Base-by-base conservation (phyloP, 2,329 filamentous ascomycete species). In the Fusarium sp. region DNA sequence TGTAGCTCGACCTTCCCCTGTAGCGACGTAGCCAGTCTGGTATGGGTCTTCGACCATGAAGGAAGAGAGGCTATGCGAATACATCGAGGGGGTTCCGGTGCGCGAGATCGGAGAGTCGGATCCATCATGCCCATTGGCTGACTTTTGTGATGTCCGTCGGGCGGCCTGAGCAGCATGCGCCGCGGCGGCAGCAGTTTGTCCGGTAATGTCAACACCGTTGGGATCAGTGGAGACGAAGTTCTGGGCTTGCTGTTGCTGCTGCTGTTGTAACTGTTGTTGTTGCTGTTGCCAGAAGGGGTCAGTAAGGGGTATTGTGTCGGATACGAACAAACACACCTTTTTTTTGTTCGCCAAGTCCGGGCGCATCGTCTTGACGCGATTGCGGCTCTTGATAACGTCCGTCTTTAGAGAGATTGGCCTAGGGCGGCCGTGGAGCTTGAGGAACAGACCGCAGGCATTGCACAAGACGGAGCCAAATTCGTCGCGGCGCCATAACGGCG, bases 331-430 rank as follows among this genome's bases (percentile, higher is more conserved):
- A 81, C 85, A 80, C 86, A 95, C 94, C 92, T 97, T 97, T 84
- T 95, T 91, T 84, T 92, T 95, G 79, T 94, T 93, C 56, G 92
- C 91, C 72, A 94, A 90, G 79, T 95, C 94, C 10, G 93, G 90
- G 63, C 90, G 90, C 83, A 91, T 90, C 32, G 95, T 97, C 88
- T 98, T 98, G 78, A 98, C 96, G 75, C 97, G 92, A 85, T 99
- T 99, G 80, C 97, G 95, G 87, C 95, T 98, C 88, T 99, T 99
- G 87, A 99, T 99, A 77, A 98, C 96, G 87, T 99, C 97, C 58
- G 97, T 98, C 89, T 99, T 99, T 79, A 99, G 90, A 78, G 94
- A 97, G 82, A 98, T 98, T 77, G 97, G 97, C 66, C 97, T 92
- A 70, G 97, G 91, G 30, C 95, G 93, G 74, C 95, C 95, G 82